A percentile compares a stretch with the other conserved stretches of the same genome.
phyloP scores from a whole-genome alignment of 169 alveolate genomes.

The Plasmodium gaboni region DNA sequence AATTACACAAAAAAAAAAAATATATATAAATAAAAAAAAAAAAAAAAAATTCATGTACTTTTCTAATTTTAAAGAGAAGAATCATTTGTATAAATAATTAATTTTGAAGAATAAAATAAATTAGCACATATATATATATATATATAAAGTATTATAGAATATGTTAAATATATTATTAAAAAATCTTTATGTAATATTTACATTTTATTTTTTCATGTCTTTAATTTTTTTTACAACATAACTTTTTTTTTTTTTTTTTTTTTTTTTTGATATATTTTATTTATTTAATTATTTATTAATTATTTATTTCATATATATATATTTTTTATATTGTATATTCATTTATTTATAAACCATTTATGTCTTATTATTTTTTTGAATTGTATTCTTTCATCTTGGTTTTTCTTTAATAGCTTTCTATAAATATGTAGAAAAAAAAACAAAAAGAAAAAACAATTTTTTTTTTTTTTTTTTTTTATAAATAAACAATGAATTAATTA shows the following conservation, averaged over 20 bases:
- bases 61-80: too few species aligned
- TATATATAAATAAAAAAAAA: too few species aligned
- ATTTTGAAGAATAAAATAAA: neutral
- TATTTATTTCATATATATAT: constrained; percentile 1
- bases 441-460: constrained; percentile 27
- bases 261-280: neutral
- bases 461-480: constrained; percentile 23
- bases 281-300: too few species aligned
- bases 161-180: too few species aligned
- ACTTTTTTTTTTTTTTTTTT: neutral
- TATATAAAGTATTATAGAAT: too few species aligned
- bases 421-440: constrained; percentile 20
- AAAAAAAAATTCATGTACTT: too few species aligned
- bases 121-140: neutral
- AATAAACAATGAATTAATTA: too few species aligned
- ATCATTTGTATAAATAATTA: neutral
- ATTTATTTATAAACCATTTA: constrained; percentile 68
- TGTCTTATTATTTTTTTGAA: constrained; percentile 70
- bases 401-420: constrained; percentile 57
- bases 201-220: too few species aligned
- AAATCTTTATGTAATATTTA: too few species aligned
- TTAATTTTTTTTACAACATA: neutral
- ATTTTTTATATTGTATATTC: constrained; percentile 6
- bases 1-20: too few species aligned
- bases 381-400: constrained; percentile 74